Base-by-base conservation (phyloP, 768 basidiomycete genomes). In the Serpula lacrymans region DNA sequence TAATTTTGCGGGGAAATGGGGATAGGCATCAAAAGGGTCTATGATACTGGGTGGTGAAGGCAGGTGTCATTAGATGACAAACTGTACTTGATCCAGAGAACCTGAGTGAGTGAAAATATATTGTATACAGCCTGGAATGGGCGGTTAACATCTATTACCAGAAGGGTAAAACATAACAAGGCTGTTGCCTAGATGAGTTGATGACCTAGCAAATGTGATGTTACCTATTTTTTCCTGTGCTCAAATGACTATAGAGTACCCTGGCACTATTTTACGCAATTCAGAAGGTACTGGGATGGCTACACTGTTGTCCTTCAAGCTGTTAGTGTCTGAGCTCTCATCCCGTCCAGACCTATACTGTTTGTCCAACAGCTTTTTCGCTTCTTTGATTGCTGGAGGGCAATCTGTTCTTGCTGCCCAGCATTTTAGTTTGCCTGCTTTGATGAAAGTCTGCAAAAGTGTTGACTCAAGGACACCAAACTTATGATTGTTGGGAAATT, bases 401-500 rank as follows among this genome's bases (percentile, higher is more conserved):
- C 51, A 54, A 3, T 57, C 34, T 5, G 55, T 48, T 1, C 37
- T 42, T 32, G 30, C 38, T 0, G 58, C 34, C 55, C 55, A 57
- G 1, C 31, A 17, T 1, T 37, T 24, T 2, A 59, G 39, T 11
- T 35, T 50, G 0, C 51, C 40, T 2, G 18, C 52, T 42, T 43
- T 30, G 8, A 48, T 50, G 39, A 26, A 61, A 4, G 39, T 40
- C 11, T 41, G 37, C 4, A 45, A 35, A 43, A 49, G 51, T 20
- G 32, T 54, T 1, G 2, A 21, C 21, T 48, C 43, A 0, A 40
- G 13, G 27, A 23, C 28, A 53, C 59, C 58, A 12, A 29, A 12
- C 32, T 48, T 56, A 25, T 58, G 49, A 40, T 63, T 63, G 0
- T 17, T 53, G 0, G 48, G 56, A 1, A 58, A 39, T 1, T 24